phyloP scores from a whole-genome alignment of 2,329 filamentous ascomycete genomes.

The Talaromyces sp. region DNA sequence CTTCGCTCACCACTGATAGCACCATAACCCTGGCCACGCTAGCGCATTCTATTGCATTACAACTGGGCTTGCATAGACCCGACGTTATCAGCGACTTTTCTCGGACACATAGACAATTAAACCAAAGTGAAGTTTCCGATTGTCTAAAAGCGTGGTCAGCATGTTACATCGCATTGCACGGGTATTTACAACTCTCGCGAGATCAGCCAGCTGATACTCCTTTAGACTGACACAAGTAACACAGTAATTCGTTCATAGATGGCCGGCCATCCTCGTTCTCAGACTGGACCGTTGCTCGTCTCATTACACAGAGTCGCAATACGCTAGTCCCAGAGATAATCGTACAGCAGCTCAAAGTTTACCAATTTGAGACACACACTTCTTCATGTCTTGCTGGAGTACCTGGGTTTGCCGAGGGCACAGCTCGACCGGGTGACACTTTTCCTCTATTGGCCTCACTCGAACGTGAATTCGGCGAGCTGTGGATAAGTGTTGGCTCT shows the following conservation, averaged over 20 bases:
- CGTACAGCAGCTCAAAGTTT: constrained; percentile 16
- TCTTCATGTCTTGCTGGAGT: constrained; percentile 11
- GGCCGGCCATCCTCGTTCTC: constrained; percentile 2
- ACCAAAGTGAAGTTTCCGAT: constrained; percentile 17
- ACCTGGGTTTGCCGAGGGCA: constrained; percentile 1
- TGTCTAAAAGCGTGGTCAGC: constrained; percentile 23
- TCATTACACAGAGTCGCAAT: not conserved
- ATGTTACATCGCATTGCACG: constrained; percentile 22
- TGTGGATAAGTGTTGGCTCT: not conserved
- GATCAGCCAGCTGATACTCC: too few relatives aligned
- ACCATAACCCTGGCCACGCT: constrained; percentile 21
- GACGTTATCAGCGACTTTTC: constrained; percentile 22
- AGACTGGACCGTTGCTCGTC: constrained; percentile 13
- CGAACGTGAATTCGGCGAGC: constrained; percentile 12
- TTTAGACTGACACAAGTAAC: too few relatives aligned
- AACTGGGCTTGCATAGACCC: constrained; percentile 24
- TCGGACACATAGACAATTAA: constrained; percentile 18
- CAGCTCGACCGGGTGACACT: constrained; percentile 3
- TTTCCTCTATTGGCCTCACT: constrained; percentile 11
- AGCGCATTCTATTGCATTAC: constrained; percentile 22
- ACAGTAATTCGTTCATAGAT: constrained; percentile 7
- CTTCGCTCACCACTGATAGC: constrained; percentile 20
- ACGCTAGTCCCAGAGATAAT: constrained; percentile 9
- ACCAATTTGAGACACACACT: constrained; percentile 18
- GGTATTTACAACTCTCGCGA: constrained; percentile 1